Percentiles rank a stretch among this genome's conserved stretches.
Evolutionary conservation across 345 rosid species (phyloP).

Genomic region (Pugionium cornutum): DNA sequence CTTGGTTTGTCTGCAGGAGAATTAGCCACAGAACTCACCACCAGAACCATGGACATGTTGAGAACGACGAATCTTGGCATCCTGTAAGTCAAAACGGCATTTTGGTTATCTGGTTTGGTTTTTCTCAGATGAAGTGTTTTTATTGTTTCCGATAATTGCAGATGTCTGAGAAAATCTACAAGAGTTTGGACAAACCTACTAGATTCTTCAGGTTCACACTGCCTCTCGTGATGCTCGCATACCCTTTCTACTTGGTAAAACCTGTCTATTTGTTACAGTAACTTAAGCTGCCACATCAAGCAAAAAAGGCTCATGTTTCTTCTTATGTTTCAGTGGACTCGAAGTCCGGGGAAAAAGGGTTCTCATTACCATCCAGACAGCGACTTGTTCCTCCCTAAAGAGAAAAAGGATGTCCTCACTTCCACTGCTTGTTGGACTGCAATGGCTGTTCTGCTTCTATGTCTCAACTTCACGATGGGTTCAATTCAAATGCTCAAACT

Average conservation of each 20-base stretch:
- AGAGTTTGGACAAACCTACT: constrained; percentile 48
- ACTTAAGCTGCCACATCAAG: constrained; percentile 21
- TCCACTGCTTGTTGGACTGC: constrained; percentile 77
- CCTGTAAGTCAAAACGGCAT: constrained; percentile 47
- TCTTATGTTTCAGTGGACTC: constrained; percentile 54
- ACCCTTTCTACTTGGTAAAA: constrained; percentile 86
- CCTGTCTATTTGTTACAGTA: constrained; percentile 19
- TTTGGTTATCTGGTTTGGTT: constrained; percentile 12
- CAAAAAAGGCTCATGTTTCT: constrained; percentile 10
- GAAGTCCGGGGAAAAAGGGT: constrained; percentile 92
- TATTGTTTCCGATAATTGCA: constrained; percentile 35
- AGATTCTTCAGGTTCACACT: constrained; percentile 64
- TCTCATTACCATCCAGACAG: constrained; percentile 85
- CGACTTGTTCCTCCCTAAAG: constrained; percentile 69
- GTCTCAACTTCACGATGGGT: constrained; percentile 56
- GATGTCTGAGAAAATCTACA: constrained; percentile 77
- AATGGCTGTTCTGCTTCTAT: constrained; percentile 63
- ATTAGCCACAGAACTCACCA: constrained; percentile 95
- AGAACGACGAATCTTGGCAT: constrained; percentile 87
- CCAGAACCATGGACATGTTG: constrained; percentile 88
- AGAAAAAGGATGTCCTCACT: constrained; percentile 64
- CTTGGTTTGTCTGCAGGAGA: constrained; percentile 55
- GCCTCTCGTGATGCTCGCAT: constrained; percentile 93
- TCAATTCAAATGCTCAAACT: constrained; percentile 67
- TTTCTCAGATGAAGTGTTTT: neutral